Evolutionary conservation across 2,329 filamentous ascomycete genomes (phyloP), one percentile per base, ranked within the genome.

Genomic region (Pestalotiopsis sp.): DNA sequence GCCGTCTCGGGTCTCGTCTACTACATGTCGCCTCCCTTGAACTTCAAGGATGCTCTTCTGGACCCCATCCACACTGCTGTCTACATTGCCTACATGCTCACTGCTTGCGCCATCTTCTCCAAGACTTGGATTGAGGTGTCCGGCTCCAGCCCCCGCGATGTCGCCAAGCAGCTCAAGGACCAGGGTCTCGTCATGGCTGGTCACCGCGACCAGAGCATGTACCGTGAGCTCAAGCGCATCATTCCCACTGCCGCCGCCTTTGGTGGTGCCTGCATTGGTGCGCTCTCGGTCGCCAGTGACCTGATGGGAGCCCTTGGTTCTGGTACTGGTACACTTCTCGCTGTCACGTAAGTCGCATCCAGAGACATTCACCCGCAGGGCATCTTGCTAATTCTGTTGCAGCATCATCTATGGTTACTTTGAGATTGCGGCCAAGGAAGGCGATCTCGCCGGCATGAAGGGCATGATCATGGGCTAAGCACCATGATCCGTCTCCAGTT

Each of bases 91-190:
- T 99, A 98, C 87, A 99, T 99, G 95, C 91, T 99, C 69, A 92
- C 94, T 77, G 97, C 97, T 74, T 99, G 96, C 80, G 95, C 95
- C 70, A 91, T 98, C 82, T 99, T 99, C 90, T 98, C 95, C 84
- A 99, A 99, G 93, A 99, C 97, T 67, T 99, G 96, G 96, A 99
- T 99, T 77, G 96, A 99, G 85, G 96, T 99, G 73, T 98, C 96
- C 52, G 97, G 96, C 78, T 98, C 95, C 72, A 95, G 94, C 86
- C 97, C 96, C 70, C 93, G 96, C 79, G 96, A 99, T 80, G 97
- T 99, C 74, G 96, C 96, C 78, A 99, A 99, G 91, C 96, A 98
- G 86, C 91, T 99, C 82, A 99, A 99, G 91, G 97, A 99, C 79
- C 96, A 99, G 85, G 96, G 96, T 81, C 92, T 99, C 69, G 95